phyloP scores from a whole-genome alignment of 176 grass and related monocot species.

The Puya raimondii region DNA sequence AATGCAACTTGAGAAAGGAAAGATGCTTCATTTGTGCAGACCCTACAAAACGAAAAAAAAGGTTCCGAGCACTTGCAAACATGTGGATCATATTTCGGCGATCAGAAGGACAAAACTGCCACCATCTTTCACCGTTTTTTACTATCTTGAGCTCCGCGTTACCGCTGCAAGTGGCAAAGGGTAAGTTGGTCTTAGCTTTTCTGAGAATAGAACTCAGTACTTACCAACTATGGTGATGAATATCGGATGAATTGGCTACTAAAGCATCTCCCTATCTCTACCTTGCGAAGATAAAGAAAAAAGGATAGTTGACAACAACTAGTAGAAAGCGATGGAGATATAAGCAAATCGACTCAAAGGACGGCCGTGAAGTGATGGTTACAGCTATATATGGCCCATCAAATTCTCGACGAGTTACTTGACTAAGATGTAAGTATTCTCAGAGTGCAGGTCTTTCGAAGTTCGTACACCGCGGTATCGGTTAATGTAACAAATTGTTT shows the following conservation, averaged over 20 bases:
- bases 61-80: background rate
- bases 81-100: conserved; percentile 3
- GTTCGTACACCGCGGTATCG: too few relatives aligned
- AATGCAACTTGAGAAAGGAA: background rate
- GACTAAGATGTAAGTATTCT: too few relatives aligned
- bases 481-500: too few relatives aligned
- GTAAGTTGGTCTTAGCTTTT: background rate
- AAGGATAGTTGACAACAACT: background rate
- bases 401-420: background rate
- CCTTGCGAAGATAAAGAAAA: background rate
- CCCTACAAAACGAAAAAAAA: background rate
- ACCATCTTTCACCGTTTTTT: conserved; percentile 7
- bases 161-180: background rate
- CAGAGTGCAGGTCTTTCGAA: too few relatives aligned
- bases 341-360: background rate
- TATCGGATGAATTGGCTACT: background rate
- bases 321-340: too few relatives aligned
- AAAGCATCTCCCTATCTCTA: background rate
- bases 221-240: background rate
- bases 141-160: conserved; percentile 18
- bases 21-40: conserved; percentile 2
- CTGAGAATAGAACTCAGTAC: too few relatives aligned
- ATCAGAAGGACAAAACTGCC: background rate
- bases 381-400: background rate
- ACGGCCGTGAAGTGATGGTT: background rate